phyloP scores from a whole-genome alignment of 2,329 filamentous ascomycete genomes.

The Thielaviopsis cerberus region DNA sequence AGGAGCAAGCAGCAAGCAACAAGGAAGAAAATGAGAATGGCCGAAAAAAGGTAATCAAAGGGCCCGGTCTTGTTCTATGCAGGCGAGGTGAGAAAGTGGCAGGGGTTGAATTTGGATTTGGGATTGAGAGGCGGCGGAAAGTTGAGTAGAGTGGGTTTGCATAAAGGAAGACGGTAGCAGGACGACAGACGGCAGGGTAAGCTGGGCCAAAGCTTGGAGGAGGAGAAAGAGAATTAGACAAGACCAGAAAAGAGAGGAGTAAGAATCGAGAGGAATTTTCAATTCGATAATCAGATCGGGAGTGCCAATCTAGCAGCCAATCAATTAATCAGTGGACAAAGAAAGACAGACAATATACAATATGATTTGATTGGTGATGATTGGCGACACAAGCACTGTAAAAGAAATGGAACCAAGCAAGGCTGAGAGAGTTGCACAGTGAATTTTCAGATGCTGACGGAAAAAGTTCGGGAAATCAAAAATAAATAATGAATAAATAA shows the following conservation, averaged over 20 bases:
- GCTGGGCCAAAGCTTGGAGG: background rate
- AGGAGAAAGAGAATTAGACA: background rate
- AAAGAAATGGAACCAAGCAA: background rate
- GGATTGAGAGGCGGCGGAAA: background rate
- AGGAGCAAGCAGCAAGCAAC: conserved; percentile 1
- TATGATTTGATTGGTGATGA: background rate
- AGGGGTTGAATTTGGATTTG: background rate
- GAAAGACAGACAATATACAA: background rate
- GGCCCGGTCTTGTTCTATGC: background rate
- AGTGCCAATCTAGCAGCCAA: background rate
- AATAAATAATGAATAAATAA: background rate
- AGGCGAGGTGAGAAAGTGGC: background rate
- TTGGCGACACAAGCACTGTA: background rate
- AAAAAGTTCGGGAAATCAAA: background rate
- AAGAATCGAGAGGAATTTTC: background rate
- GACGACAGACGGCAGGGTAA: background rate
- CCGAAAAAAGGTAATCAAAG: background rate
- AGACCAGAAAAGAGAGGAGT: background rate
- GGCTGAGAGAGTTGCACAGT: background rate
- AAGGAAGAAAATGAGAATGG: background rate
- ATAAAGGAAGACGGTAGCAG: background rate
- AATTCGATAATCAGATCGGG: background rate
- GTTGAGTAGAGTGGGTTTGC: background rate
- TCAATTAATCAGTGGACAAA: background rate
- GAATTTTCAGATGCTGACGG: background rate